phyloP scores from a whole-genome alignment of 805 yeast species.

The Candida cerambycidarum region DNA sequence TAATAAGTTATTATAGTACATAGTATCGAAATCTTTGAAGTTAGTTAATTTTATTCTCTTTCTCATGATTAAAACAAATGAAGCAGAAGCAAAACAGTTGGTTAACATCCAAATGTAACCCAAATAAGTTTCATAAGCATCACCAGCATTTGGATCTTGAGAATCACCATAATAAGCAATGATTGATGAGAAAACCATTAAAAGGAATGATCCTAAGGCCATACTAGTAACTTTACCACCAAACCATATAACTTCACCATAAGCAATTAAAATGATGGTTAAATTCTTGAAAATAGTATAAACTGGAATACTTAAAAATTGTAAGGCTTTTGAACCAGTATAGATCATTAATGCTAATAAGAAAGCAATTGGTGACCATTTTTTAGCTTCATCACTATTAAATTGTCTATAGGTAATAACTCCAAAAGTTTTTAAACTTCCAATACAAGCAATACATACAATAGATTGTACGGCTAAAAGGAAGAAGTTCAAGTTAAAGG shows the following conservation, averaged over 20 bases:
- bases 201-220: conserved; percentile 83
- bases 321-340: conserved; percentile 93
- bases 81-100: conserved; percentile 92
- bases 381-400: conserved; percentile 84
- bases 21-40: conserved; percentile 95
- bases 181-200: conserved; percentile 95
- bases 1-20: conserved; percentile 95
- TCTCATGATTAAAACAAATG: conserved; percentile 93
- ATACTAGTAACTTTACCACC: conserved; percentile 88
- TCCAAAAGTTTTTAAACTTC: conserved; percentile 68
- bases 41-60: conserved; percentile 96
- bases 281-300: conserved; percentile 97
- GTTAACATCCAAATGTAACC: conserved; percentile 98
- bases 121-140: conserved; percentile 48
- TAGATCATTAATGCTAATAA: conserved; percentile 91
- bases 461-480: conserved; percentile 84
- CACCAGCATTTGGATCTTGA: conserved; percentile 38
- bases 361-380: conserved; percentile 93
- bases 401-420: conserved; percentile 84
- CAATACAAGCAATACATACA: conserved; percentile 76
- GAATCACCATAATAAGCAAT: conserved; percentile 92
- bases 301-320: conserved; percentile 88
- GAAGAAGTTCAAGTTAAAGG: conserved; percentile 80
- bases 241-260: conserved; percentile 97
- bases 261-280: conserved; percentile 94